A percentile compares a stretch with the other conserved stretches of the same genome.
Conservation (phyloP, 257 asterid species). For the Solanum chmielewskii region DNA sequence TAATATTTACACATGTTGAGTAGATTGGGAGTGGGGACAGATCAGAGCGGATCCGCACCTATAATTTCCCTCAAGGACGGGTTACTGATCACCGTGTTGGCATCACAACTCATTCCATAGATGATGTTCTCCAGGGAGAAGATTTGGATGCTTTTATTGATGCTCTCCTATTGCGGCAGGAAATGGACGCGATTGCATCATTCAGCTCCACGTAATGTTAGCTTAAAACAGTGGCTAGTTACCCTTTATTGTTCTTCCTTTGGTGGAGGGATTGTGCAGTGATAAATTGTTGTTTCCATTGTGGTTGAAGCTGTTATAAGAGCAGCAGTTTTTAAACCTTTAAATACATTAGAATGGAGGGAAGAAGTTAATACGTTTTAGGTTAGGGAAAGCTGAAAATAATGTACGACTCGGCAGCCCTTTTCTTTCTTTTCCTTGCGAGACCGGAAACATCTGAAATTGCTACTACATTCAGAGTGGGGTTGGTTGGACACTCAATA, state of each 20-base stretch:
- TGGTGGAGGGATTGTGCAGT: neutral
- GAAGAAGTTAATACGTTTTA: neutral
- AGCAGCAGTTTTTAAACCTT: neutral
- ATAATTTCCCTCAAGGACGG: conserved; percentile 96
- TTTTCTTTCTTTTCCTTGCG: neutral
- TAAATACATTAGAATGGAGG: neutral
- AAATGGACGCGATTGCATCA: conserved; percentile 77
- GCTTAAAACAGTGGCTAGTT: neutral
- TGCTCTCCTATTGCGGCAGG: conserved; percentile 85
- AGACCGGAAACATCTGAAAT: neutral
- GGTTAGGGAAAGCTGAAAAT: neutral
- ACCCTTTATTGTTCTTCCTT: neutral
- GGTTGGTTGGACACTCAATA: neutral
- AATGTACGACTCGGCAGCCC: neutral
- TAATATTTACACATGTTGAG: conserved; percentile 7
- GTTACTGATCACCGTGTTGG: conserved; percentile 96
- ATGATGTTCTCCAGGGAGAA: conserved; percentile 75
- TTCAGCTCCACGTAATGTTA: conserved; percentile 29
- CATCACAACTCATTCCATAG: conserved; percentile 72
- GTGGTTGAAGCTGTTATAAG: neutral
- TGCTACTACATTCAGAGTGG: neutral
- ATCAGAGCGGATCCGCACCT: conserved; percentile 94
- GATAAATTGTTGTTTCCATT: neutral
- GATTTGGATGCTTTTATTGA: conserved; percentile 63
- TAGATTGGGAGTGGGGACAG: conserved; percentile 99